Percentiles rank a stretch among this genome's conserved stretches.
Conservation (phyloP, 2,329 filamentous ascomycete species). For the Rhinocladiella similis region DNA sequence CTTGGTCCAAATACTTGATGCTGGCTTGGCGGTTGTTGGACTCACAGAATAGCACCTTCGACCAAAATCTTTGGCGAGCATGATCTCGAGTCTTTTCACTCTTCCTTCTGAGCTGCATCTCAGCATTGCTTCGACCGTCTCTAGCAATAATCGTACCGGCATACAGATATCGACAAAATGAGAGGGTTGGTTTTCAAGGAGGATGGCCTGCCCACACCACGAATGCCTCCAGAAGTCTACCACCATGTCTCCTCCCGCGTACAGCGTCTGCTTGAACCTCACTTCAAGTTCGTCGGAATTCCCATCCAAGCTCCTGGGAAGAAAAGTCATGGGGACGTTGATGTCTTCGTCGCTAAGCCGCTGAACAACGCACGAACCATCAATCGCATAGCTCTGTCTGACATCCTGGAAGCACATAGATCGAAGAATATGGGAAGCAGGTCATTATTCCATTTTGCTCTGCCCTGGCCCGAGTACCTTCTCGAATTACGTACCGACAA, state of each 20-base stretch:
- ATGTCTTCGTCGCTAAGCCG: conserved; percentile 62
- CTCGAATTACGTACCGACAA: no score
- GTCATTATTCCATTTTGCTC: conserved; percentile 35
- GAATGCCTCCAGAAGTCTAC: not conserved
- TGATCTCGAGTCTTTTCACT: no score
- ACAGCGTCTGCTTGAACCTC: conserved; percentile 40
- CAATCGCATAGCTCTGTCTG: not conserved
- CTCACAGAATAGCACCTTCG: not conserved
- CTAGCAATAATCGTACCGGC: not conserved
- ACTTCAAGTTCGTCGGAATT: conserved; percentile 57
- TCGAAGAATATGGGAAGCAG: conserved; percentile 14
- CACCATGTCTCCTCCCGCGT: not conserved
- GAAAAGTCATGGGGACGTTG: conserved; percentile 68
- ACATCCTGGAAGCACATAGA: conserved; percentile 10
- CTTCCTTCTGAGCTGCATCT: no score
- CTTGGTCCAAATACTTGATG: no score
- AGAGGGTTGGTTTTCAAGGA: not conserved
- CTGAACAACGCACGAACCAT: conserved; percentile 28
- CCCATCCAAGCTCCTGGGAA: conserved; percentile 71
- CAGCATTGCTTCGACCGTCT: not conserved
- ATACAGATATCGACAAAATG: not conserved
- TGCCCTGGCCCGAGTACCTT: conserved; percentile 15
- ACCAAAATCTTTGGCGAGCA: not conserved
- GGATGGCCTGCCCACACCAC: not conserved
- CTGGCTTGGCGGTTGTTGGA: not conserved